A percentile compares a stretch with the other conserved stretches of the same genome.
Evolutionary conservation across 306 rosid species (phyloP).

Genomic region (Glycine tomentella): DNA sequence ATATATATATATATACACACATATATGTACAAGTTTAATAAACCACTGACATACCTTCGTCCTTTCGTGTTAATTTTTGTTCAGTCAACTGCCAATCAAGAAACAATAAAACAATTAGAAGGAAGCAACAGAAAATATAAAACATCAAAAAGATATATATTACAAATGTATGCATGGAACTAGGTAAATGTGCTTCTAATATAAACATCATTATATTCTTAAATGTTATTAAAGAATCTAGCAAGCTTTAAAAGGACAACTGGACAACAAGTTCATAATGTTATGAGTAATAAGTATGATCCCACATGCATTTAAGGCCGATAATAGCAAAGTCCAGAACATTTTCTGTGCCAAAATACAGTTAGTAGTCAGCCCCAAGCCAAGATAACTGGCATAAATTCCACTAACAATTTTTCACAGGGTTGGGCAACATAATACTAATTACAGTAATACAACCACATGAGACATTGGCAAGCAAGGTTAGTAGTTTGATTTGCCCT

Average conservation of each 20-base stretch:
- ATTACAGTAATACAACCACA: too few species aligned
- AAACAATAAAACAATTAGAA: too few species aligned
- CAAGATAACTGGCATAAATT: too few species aligned
- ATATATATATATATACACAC: too few species aligned
- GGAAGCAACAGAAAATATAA: conserved; percentile 33
- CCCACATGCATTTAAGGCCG: conserved; percentile 11
- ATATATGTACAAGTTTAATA: too few species aligned
- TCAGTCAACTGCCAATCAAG: too few species aligned
- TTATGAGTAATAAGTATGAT: neutral
- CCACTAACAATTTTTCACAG: too few species aligned
- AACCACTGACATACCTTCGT: too few species aligned
- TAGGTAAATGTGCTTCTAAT: conserved; percentile 8
- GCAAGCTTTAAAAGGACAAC: conserved; percentile 23
- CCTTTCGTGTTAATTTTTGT: too few species aligned
- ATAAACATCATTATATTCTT: neutral
- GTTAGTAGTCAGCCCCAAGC: conserved; percentile 1
- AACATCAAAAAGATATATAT: neutral
- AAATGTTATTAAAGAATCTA: conserved; percentile 19
- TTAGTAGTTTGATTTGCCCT: too few species aligned
- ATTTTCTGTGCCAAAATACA: conserved; percentile 27
- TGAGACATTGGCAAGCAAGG: too few species aligned
- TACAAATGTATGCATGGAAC: conserved; percentile 2
- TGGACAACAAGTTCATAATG: conserved; percentile 5
- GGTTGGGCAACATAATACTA: too few species aligned
- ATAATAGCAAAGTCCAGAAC: conserved; percentile 25